These are phyloP conservation scores for Talaromyces rugulosus DNA, from an alignment of 2,329 filamentous ascomycete genomes.

Conservation along the genomic window DNA sequence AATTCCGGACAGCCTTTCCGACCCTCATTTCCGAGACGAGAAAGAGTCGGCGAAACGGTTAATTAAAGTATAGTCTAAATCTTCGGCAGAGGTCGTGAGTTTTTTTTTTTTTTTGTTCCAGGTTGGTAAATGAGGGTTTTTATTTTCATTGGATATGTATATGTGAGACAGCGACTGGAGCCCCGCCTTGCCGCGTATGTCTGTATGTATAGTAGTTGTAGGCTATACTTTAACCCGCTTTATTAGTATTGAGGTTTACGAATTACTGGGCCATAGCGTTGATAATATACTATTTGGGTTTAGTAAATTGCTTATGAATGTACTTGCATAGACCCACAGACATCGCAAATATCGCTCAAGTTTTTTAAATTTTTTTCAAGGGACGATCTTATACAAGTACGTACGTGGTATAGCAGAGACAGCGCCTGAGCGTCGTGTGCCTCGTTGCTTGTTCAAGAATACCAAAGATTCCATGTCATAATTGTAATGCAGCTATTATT, in stretches of 20 bases:
- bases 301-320: neutral
- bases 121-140: neutral
- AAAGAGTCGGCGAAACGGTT: neutral
- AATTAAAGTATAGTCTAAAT: neutral
- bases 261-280: neutral
- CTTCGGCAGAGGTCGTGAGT: neutral
- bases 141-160: neutral
- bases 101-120: neutral
- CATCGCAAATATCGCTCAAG: neutral
- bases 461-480: neutral
- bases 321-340: neutral
- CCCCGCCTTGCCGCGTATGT: neutral
- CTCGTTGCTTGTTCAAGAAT: too few species aligned
- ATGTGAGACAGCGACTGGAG: too few species aligned
- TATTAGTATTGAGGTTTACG: too few species aligned
- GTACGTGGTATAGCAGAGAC: neutral
- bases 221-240: neutral
- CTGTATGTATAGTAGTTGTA: neutral
- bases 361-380: neutral
- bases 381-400: neutral
- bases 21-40: neutral
- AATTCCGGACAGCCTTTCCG: neutral
- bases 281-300: neutral
- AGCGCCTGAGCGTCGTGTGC: neutral
- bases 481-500: neutral